Base-by-base conservation (phyloP, 306 rosid species). In the Aeschynomene evenia region DNA sequence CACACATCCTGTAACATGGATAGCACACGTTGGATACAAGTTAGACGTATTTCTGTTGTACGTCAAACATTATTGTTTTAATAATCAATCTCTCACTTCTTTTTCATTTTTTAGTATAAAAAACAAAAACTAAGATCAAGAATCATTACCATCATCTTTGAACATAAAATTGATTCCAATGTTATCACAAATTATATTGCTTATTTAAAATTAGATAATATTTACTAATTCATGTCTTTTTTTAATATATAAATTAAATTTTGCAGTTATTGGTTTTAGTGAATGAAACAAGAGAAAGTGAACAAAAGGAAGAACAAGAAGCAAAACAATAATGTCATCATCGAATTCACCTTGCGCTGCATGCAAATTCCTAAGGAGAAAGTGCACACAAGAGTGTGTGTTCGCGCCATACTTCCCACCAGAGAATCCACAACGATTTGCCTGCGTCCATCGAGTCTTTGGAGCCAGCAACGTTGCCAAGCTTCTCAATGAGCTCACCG, bases 391-490 rank as follows among this genome's bases (percentile, higher is more conserved):
- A 51, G 96, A 89, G 48, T 92, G 98, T 45, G 83, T 78, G 36
- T 89, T 87, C 19, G 96, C 96, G 0, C 98, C 96, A 0, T 87
- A 89, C 51, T 92, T 92, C 66, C 92, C 94, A 3, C 91, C 92
- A 0, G 96, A 92, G 59, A 83, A 86, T 42, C 92, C 89, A 0
- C 83, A 83, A 14, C 86, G 85, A 60, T 92, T 92, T 14, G 46
- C 63, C 14, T 73, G 67, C 19, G 92, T 89, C 8, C 98, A 92
- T 80, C 76, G 79, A 10, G 95, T 89, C 4, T 92, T 87, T 40
- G 98, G 98, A 0, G 95, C 95, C 0, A 87, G 98, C 82, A 89
- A 92, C 54, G 85, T 92, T 0, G 68, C 89, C 0, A 92, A 89
- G 77, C 80, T 89, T 12, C 80, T 92, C 10, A 80, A 70, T 59